These are phyloP conservation scores for Tolypocladium nubicola DNA, from an alignment of 2,329 filamentous ascomycete genomes.

Conservation along the genomic window DNA sequence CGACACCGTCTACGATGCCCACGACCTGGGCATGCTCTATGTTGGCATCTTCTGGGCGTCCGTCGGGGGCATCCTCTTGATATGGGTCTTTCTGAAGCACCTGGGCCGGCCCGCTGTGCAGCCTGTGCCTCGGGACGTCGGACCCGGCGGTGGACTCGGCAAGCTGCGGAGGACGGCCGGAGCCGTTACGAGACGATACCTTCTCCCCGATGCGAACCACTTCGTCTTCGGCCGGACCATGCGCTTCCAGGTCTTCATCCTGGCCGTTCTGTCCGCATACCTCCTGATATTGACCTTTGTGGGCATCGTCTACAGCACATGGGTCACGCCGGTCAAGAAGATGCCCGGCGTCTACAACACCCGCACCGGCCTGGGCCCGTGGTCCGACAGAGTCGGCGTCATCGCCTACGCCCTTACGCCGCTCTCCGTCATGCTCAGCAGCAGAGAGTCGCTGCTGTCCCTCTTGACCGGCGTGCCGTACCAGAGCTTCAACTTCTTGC, in stretches of 20 bases:
- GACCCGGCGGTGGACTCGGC: constrained; percentile 8
- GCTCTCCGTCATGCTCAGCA: constrained; percentile 55
- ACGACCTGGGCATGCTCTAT: constrained; percentile 40
- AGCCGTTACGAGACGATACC: constrained; percentile 33
- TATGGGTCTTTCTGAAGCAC: constrained; percentile 25
- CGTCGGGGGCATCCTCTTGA: constrained; percentile 29
- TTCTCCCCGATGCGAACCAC: constrained; percentile 50
- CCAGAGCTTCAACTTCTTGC: constrained; percentile 68
- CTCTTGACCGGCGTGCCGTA: constrained; percentile 64
- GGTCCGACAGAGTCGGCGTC: constrained; percentile 57
- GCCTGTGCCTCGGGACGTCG: constrained; percentile 6
- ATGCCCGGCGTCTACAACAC: constrained; percentile 48
- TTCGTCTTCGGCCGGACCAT: constrained; percentile 57
- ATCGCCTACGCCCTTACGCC: constrained; percentile 67
- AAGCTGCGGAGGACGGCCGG: constrained; percentile 25
- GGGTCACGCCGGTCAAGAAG: constrained; percentile 58
- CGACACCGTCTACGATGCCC: constrained; percentile 37
- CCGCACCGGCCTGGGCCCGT: constrained; percentile 55
- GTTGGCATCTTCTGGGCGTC: constrained; percentile 38
- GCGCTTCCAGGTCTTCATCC: constrained; percentile 53
- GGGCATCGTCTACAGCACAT: constrained; percentile 56
- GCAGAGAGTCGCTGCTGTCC: constrained; percentile 59
- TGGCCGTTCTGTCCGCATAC: constrained; percentile 49
- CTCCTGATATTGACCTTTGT: constrained; percentile 58
- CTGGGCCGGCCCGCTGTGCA: constrained; percentile 12